Conservation (phyloP, 1,284 basidiomycete genomes). For the Ceratobasidium sp. region DNA sequence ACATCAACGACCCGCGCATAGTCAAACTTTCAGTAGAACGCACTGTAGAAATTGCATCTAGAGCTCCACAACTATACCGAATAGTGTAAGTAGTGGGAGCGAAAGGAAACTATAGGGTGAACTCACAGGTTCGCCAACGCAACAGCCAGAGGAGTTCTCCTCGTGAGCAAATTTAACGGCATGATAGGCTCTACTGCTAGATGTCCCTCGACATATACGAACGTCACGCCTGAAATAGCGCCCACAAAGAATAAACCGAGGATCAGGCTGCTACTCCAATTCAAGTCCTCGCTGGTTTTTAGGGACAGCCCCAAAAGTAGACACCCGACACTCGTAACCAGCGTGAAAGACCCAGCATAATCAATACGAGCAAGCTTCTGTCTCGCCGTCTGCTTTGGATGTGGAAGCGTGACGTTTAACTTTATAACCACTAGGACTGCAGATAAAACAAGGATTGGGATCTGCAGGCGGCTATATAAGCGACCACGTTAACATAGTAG, state of each 20-base stretch:
- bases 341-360: slow-evolving; percentile 82
- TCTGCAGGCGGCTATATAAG: slow-evolving; percentile 60
- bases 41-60: too few species aligned
- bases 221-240: slow-evolving; percentile 68
- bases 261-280: slow-evolving; percentile 81
- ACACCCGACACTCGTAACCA: slow-evolving; percentile 80
- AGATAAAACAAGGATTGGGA: slow-evolving; percentile 80
- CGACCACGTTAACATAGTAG: not conserved
- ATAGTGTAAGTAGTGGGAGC: too few species aligned
- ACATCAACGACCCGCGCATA: too few species aligned
- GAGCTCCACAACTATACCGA: too few species aligned
- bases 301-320: slow-evolving; percentile 83
- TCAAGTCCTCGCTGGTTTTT: slow-evolving; percentile 83
- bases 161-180: slow-evolving; percentile 81
- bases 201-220: slow-evolving; percentile 80
- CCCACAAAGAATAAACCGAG: slow-evolving; percentile 75
- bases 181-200: slow-evolving; percentile 86
- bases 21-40: too few species aligned
- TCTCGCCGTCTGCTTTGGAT: slow-evolving; percentile 68
- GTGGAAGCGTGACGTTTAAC: slow-evolving; percentile 77
- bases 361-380: slow-evolving; percentile 85
- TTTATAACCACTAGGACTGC: slow-evolving; percentile 75
- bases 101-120: slow-evolving; percentile 44
- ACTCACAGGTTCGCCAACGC: slow-evolving; percentile 80
- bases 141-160: slow-evolving; percentile 83